Evolutionary conservation across 495 filamentous ascomycete genomes (phyloP).

Genomic region (Xylaria castorea): DNA sequence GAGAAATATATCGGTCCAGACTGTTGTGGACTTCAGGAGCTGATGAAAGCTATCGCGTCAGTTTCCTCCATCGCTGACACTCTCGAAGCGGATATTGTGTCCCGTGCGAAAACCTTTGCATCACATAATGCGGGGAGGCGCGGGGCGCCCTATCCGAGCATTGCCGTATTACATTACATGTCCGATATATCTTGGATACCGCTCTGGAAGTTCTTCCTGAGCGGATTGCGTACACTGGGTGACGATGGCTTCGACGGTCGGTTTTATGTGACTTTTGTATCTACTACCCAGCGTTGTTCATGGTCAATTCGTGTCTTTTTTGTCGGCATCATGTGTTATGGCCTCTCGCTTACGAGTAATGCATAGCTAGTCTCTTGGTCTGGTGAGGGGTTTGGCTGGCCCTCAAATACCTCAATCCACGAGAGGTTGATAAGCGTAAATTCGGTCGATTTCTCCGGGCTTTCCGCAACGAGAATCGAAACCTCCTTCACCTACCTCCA

Average conservation of each 20-base stretch:
- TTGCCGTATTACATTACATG: not conserved
- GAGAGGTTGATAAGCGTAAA: not conserved
- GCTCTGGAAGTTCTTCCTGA: not conserved
- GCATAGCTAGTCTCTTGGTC: not conserved
- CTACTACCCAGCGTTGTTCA: not conserved
- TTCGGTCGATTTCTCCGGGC: not conserved
- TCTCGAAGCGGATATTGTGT: slow-evolving; percentile 5
- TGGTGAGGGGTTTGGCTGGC: not conserved
- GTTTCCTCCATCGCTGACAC: not conserved
- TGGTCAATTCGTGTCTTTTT: not conserved
- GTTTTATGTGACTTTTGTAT: not conserved
- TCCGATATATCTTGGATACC: not conserved
- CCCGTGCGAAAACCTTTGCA: not conserved
- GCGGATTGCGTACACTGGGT: not conserved
- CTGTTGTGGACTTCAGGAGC: not conserved
- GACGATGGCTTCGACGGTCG: not conserved
- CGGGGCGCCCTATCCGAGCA: not conserved
- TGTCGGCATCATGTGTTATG: not conserved
- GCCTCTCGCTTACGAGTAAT: not conserved
- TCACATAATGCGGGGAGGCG: not conserved
- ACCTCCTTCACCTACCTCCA: not conserved
- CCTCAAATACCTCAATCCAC: not conserved
- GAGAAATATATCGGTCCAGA: not conserved
- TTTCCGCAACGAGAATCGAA: not conserved
- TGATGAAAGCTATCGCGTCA: not conserved